Base-by-base conservation (phyloP, 1,284 basidiomycete genomes). In the Ustilago hordei region DNA sequence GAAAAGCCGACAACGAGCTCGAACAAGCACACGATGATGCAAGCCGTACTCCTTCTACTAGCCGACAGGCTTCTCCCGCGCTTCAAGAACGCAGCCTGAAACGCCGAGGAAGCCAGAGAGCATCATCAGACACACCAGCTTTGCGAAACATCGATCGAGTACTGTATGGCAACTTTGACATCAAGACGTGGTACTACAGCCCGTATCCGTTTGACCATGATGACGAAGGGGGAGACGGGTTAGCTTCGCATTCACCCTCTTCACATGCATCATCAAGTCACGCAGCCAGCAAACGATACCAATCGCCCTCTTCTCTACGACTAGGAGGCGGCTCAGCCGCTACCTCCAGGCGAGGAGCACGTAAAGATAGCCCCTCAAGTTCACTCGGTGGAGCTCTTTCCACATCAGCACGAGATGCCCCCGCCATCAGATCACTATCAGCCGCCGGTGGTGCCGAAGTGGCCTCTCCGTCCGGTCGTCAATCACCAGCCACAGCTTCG, bases 181-280 rank as follows among this genome's bases (percentile, higher is more conserved):
- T 86, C 63, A 83, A 81, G 63, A 78, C 85, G 3, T 86, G 85
- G 85, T 86, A 85, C 69, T 66, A 80, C 45, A 84, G 82, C 36
- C 85, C 85, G 0, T 86, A 85, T 66, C 83, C 83, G 11, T 71
- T 86, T 19, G 78, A 84, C 8, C 75, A 82, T 7, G 70, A 80
- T 35, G 70, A 75, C 8, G 74, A 71, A 23, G 45, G 31, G 3
- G 8, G 17, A n/a, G 66, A 74, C 13, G 36, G 28, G 15, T 50
- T 48, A 3, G 50, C 50, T 13, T 15, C 57, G 3, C 58, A 60
- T 19, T 41, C 57, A 15, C 19, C n/a, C 43, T 45, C 55, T 7
- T 55, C 58, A 2, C 41, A 59, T 47, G 34, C 54, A 17, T 45
- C 56, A 19, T 23, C 50, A 28, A 19, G 38, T 15, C 32, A 32